Evolutionary conservation across 495 filamentous ascomycete genomes (phyloP).

Genomic region (Neurospora sp.): DNA sequence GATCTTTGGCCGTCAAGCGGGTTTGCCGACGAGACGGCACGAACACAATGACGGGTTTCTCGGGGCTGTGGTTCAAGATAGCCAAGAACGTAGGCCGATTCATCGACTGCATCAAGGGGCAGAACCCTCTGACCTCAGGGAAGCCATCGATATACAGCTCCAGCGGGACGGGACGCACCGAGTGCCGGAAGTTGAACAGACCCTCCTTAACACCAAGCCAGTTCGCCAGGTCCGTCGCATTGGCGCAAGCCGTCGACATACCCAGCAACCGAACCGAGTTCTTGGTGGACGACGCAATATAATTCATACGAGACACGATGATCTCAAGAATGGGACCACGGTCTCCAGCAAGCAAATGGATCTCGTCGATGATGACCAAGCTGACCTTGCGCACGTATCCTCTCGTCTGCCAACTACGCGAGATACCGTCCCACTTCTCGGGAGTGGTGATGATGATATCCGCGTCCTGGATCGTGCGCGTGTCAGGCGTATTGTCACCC

Average conservation of each 20-base stretch:
- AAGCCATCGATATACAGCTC: slow-evolving; percentile 98
- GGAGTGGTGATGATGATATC: slow-evolving; percentile 98
- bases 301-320: slow-evolving; percentile 98
- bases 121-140: slow-evolving; percentile 89
- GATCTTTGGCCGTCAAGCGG: slow-evolving; percentile 82
- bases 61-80: slow-evolving; percentile 89
- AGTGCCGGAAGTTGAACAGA: slow-evolving; percentile 95
- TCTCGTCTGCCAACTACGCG: slow-evolving; percentile 94
- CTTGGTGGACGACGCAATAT: slow-evolving; percentile 89
- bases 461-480: slow-evolving; percentile 82
- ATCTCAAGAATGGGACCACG: slow-evolving; percentile 97
- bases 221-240: slow-evolving; percentile 85
- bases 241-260: slow-evolving; percentile 97
- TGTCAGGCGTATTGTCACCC: slow-evolving; percentile 96
- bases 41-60: slow-evolving; percentile 97
- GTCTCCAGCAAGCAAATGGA: slow-evolving; percentile 91
- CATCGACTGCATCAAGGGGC: slow-evolving; percentile 98
- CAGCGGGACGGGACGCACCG: slow-evolving; percentile 90
- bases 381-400: slow-evolving; percentile 92
- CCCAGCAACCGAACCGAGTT: slow-evolving; percentile 82
- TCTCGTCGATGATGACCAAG: slow-evolving; percentile 97
- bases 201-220: slow-evolving; percentile 98
- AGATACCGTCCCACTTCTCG: slow-evolving; percentile 99
- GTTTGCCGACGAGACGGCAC: slow-evolving; percentile 94
- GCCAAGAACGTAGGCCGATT: slow-evolving; percentile 95